These are phyloP conservation scores for Fusarium illudens DNA, from an alignment of 2,329 filamentous ascomycete genomes.

Conservation along the genomic window DNA sequence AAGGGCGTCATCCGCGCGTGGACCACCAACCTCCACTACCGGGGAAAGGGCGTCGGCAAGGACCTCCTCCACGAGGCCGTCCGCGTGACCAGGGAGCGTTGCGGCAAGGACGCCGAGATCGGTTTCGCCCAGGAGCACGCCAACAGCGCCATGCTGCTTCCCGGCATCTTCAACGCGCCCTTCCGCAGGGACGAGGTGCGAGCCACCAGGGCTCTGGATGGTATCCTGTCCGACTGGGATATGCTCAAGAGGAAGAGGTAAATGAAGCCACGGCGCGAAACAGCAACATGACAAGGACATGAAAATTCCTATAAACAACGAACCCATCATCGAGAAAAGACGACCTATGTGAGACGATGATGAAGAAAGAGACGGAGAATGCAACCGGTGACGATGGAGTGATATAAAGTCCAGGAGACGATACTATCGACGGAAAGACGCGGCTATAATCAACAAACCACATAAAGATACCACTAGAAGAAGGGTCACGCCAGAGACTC, in stretches of 20 bases:
- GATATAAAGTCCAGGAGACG: slow-evolving; percentile 13
- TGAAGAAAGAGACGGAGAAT: slow-evolving; percentile 10
- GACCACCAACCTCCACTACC: slow-evolving; percentile 77
- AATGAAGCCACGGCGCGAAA: slow-evolving; percentile 23
- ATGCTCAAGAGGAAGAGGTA: slow-evolving; percentile 57
- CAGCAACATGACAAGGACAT: not conserved
- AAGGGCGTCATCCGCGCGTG: slow-evolving; percentile 80
- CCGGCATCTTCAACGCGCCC: slow-evolving; percentile 66
- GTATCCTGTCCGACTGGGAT: slow-evolving; percentile 60
- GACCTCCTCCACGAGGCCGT: slow-evolving; percentile 79
- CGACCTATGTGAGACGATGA: slow-evolving; percentile 6
- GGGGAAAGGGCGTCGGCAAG: slow-evolving; percentile 75
- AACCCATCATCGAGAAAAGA: not conserved
- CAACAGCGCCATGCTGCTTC: slow-evolving; percentile 72
- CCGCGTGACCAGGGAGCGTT: slow-evolving; percentile 70
- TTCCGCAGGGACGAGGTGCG: slow-evolving; percentile 68
- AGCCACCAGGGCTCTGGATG: slow-evolving; percentile 63
- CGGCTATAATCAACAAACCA: slow-evolving; percentile 7
- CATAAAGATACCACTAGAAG: slow-evolving; percentile 32
- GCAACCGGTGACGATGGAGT: slow-evolving; percentile 10
- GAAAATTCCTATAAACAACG: not conserved
- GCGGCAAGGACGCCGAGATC: slow-evolving; percentile 72
- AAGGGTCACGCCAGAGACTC: slow-evolving; percentile 22
- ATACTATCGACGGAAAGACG: slow-evolving; percentile 16
- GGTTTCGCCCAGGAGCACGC: slow-evolving; percentile 82